Conservation (phyloP, 768 basidiomycete species). For the Termitomyces sp. region DNA sequence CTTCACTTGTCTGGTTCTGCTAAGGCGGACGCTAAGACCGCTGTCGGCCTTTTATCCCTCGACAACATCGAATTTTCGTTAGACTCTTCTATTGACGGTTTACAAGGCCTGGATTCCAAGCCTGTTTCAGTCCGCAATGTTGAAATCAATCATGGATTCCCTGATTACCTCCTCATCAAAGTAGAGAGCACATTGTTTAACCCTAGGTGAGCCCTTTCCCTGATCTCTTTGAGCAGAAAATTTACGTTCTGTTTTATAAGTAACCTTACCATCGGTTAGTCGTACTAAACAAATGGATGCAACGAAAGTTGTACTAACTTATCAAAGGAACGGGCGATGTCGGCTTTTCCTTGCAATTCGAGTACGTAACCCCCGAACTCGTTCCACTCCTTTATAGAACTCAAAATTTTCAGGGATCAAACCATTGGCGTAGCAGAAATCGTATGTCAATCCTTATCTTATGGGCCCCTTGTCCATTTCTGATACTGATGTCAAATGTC, state of each 20-base stretch:
- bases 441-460: constrained; percentile 24
- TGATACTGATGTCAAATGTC: constrained; percentile 1
- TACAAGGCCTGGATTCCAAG: constrained; percentile 59
- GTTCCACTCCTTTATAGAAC: not conserved
- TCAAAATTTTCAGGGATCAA: constrained; percentile 32
- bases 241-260: constrained; percentile 15
- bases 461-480: not conserved
- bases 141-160: constrained; percentile 66
- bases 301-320: constrained; percentile 23
- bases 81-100: constrained; percentile 52
- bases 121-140: constrained; percentile 55
- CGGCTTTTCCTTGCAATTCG: constrained; percentile 54
- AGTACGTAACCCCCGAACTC: constrained; percentile 29
- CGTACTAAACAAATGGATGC: not conserved
- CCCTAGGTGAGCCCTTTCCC: constrained; percentile 43
- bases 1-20: constrained; percentile 53
- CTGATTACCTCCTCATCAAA: constrained; percentile 66
- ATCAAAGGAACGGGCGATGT: constrained; percentile 58
- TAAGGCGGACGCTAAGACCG: constrained; percentile 58
- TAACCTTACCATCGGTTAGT: constrained; percentile 41
- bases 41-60: constrained; percentile 59
- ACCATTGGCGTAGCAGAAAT: constrained; percentile 58
- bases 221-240: constrained; percentile 15
- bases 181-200: constrained; percentile 59
- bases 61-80: constrained; percentile 58